These are phyloP conservation scores for Erythrobasidium hasegawianum DNA, from an alignment of 1,284 basidiomycete genomes.

Conservation along the genomic window DNA sequence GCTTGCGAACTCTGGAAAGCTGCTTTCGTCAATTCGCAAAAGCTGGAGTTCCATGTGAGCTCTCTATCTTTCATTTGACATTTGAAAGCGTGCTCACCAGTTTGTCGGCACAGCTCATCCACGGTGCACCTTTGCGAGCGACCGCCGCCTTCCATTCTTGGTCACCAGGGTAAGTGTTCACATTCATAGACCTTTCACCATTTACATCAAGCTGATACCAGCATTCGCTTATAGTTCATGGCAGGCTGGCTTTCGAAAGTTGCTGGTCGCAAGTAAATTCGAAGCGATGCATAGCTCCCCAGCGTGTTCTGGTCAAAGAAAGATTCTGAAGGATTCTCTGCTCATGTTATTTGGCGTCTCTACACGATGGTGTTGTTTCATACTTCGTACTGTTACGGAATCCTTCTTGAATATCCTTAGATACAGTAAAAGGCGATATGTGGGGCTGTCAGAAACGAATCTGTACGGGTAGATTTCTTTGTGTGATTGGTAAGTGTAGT, in stretches of 20 bases:
- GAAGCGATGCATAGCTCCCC: no score
- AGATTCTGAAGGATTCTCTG: no score
- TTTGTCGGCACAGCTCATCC: neutral
- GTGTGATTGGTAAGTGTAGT: no score
- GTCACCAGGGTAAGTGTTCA: neutral
- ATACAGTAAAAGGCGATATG: no score
- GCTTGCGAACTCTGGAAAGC: conserved; percentile 34
- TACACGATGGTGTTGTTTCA: no score
- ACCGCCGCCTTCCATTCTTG: conserved; percentile 24
- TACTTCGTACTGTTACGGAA: no score
- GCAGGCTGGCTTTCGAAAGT: neutral
- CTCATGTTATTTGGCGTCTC: no score
- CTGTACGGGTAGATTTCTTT: no score
- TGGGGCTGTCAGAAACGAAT: no score
- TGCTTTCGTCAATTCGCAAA: conserved; percentile 6
- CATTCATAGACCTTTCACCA: neutral
- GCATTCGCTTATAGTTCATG: conserved; percentile 1
- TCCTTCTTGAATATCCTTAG: no score
- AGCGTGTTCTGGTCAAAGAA: no score
- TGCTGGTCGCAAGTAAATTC: neutral
- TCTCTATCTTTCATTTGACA: neutral
- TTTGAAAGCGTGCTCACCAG: neutral
- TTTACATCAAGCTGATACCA: no score
- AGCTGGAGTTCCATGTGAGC: conserved; percentile 19
- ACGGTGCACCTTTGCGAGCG: conserved; percentile 28